Evolutionary conservation across 176 grass and related monocot species (phyloP), one percentile per base, ranked within the genome.

Genomic region (Oryza punctata): DNA sequence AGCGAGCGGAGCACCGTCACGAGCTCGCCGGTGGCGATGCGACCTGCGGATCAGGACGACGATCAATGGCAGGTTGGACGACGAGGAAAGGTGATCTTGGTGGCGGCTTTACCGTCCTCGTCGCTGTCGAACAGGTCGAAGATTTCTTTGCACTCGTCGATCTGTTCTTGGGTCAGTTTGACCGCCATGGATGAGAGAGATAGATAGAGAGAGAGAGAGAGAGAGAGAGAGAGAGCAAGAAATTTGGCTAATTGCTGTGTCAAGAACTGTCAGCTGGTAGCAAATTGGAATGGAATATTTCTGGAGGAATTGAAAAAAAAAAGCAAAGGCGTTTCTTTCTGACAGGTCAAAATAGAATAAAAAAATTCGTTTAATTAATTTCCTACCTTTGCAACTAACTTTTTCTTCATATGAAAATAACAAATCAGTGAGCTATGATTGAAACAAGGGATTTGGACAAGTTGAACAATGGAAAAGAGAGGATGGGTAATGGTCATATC

Each of bases 121-220:
- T 90, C 84, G 37, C 37, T 47, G 74, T 90, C 88, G 79, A 90
- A 90, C 61, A 90, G 68, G 79, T 82, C 88, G 84, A 90, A 90
- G 68, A 90, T 73, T 16, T 90, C 88, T 69, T 50, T 83, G 79
- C 84, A 90, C 88, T 90, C 88, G 11, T 86, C 88, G 12, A 66
- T 60, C 79, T 86, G 88, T 38, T 46, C 78, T 43, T 67, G 26
- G 73, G 68, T 90, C 46, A 90, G 88, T 73, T 83, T 90, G 35
- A 38, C 67, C 61, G 88, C 84, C 88, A 90, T 90, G 88, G 28
- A 21, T n/a, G 33, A 35, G 33, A 57, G 50, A 57, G 59, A 76
- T 9, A 65, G 40, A 18, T 18, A 57, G 59, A 76, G 16, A 65
- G 40, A 18, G 2, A n/a, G 33, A 35, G 33, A 57, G 33, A 35